Conservation (phyloP, 805 yeast genomes). For the Cyberlindnera galapagoensis region DNA sequence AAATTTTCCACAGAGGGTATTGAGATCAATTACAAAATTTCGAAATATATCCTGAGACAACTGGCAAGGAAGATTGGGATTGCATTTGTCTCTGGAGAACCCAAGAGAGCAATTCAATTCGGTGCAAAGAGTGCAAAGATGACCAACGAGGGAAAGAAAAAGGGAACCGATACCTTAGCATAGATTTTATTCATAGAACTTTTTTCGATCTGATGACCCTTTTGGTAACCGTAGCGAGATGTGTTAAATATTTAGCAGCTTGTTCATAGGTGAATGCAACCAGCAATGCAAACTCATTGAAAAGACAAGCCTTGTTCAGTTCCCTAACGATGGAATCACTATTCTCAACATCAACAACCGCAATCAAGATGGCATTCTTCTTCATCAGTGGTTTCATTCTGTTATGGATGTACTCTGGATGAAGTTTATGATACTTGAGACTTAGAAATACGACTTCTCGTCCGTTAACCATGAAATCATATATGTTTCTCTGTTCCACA, state of each 20-base stretch:
- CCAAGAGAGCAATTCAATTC: conserved; percentile 93
- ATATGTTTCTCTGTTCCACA: conserved; percentile 37
- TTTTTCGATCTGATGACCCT: not conserved
- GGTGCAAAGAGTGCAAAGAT: conserved; percentile 95
- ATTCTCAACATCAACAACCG: conserved; percentile 61
- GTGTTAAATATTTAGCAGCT: conserved; percentile 40
- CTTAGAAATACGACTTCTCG: conserved; percentile 55
- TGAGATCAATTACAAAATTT: conserved; percentile 41
- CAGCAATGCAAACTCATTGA: conserved; percentile 34
- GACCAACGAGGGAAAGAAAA: conserved; percentile 67
- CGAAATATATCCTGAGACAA: conserved; percentile 55
- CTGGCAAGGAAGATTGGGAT: conserved; percentile 51
- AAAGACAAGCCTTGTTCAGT: conserved; percentile 33
- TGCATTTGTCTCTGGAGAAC: conserved; percentile 57
- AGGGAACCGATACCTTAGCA: conserved; percentile 59
- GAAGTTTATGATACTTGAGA: conserved; percentile 65
- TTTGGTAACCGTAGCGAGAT: conserved; percentile 19
- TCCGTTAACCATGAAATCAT: conserved; percentile 60
- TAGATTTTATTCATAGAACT: not conserved
- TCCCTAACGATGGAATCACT: conserved; percentile 38
- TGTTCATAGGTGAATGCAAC: conserved; percentile 44
- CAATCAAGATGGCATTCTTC: conserved; percentile 46
- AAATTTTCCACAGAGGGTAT: conserved; percentile 38
- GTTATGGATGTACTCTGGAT: conserved; percentile 66
- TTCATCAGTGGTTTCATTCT: conserved; percentile 38